Base-by-base conservation (phyloP, 192 early-diverging fungal species). In the Coemansia sp. region DNA sequence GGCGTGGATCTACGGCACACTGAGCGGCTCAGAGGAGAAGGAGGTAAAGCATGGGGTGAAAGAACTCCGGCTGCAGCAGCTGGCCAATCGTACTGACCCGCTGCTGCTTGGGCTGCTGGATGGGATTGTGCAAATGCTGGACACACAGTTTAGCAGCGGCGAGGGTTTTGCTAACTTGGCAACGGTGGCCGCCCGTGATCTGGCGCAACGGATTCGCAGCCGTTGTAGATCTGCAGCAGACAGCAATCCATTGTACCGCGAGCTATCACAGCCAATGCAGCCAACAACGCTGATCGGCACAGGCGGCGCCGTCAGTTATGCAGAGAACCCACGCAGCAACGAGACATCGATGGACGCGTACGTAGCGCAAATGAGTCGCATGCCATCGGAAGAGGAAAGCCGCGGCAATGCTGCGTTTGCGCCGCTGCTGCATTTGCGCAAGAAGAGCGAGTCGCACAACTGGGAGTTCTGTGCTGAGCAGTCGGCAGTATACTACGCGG, bases 321-420 rank as follows among this genome's bases (percentile, higher is more conserved):
- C 69, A 50, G 94, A 96, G 76, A 82, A 85, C 53, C 89, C 85
- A 61, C 88, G 94, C 56, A 69, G 65, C 51, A 88, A 85, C 38
- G 80, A 83, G 48, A 84, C 85, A 59, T 90, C 94, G 81, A 83
- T 97, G 74, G 86, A 88, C 68, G 88, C 89, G 41, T 97, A 95
- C 72, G 90, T 95, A 64, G 82, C 87, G 55, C 83, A 85, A 19
- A 87, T 95, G 86, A 73, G 77, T 83, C 52, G 78, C 68, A 54
- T 76, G 83, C 60, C 66, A 44, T 44, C 38, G 0, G 12, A 44
- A 3, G 38, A 44, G 16, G 38, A 87, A 47, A 78, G 79, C 68
- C 77, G 74, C 27, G 89, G 90, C 67, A 77, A 89, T 8, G 22
- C 6, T 4, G 49, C 51, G 16, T 28, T 60, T 30, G 57, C 50